These are phyloP conservation scores for Lobosporangium transversale DNA, from an alignment of 192 early-diverging fungal species.

Conservation along the genomic window DNA sequence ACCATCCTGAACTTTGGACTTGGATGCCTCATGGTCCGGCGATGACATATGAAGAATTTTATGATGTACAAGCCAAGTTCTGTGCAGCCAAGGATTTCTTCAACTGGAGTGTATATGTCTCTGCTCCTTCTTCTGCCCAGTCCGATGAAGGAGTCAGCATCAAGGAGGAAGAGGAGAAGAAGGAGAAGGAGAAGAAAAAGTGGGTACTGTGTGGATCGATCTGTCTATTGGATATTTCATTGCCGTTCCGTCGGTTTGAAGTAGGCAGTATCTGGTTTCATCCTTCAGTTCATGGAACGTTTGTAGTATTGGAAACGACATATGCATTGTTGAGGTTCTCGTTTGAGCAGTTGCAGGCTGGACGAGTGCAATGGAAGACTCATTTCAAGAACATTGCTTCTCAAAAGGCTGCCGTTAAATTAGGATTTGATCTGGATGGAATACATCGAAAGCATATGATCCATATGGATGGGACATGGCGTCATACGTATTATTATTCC, in stretches of 20 bases:
- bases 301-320: constrained; percentile 44
- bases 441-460: constrained; percentile 44
- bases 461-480: constrained; percentile 36
- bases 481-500: constrained; percentile 39
- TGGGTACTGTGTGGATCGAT: constrained; percentile 37
- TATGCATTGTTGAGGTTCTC: constrained; percentile 36
- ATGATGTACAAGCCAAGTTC: constrained; percentile 12
- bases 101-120: constrained; percentile 35
- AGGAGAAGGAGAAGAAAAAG: constrained; percentile 2
- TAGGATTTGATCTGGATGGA: constrained; percentile 50
- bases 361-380: constrained; percentile 56
- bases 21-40: constrained; percentile 27
- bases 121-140: not conserved
- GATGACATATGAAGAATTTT: constrained; percentile 19
- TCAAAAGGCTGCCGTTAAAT: constrained; percentile 52
- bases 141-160: no score
- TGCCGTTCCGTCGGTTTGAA: constrained; percentile 19
- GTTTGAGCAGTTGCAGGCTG: constrained; percentile 26
- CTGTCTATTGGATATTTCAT: constrained; percentile 29
- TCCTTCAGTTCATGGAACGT: constrained; percentile 32
- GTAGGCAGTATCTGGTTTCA: constrained; percentile 45
- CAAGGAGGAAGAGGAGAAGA: no score
- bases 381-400: constrained; percentile 50
- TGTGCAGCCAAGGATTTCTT: not conserved
- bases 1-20: constrained; percentile 21